A percentile compares a stretch with the other conserved stretches of the same genome.
These are phyloP conservation scores for Protostelium mycophagum DNA, from an alignment of 78 protist species.

Conservation along the genomic window DNA sequence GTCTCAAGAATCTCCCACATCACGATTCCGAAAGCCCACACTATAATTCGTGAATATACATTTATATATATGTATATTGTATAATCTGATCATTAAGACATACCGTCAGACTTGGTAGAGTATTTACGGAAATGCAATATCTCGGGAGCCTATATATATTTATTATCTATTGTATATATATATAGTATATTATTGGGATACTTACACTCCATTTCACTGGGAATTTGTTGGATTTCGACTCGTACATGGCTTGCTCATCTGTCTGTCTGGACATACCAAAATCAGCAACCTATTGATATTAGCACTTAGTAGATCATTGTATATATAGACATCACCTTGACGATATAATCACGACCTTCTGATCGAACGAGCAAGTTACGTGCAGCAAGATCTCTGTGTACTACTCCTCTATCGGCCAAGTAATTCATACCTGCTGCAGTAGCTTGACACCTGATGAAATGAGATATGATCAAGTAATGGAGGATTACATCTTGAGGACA, in stretches of 20 bases:
- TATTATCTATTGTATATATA: no score
- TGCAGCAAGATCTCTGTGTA: constrained; percentile 4
- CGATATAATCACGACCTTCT: background rate
- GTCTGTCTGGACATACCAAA: background rate
- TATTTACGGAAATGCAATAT: background rate
- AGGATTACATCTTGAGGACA: background rate
- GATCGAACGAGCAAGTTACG: background rate
- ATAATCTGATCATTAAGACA: background rate
- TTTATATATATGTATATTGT: background rate
- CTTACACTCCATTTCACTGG: background rate
- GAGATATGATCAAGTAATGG: background rate
- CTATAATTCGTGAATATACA: background rate
- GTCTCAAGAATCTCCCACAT: background rate
- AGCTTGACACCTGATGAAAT: background rate
- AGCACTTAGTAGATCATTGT: no score
- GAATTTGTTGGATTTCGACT: background rate
- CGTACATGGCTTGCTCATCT: background rate
- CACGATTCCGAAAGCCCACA: constrained; percentile 1
- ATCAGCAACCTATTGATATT: no score
- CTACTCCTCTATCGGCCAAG: background rate
- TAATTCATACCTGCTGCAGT: constrained; percentile 3
- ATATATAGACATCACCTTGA: no score
- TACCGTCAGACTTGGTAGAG: background rate
- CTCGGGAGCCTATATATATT: background rate
- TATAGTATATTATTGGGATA: background rate